A percentile compares a stretch with the other conserved stretches of the same genome.
These are phyloP conservation scores for Poronia punctata DNA, from an alignment of 495 filamentous ascomycete species.

Conservation along the genomic window DNA sequence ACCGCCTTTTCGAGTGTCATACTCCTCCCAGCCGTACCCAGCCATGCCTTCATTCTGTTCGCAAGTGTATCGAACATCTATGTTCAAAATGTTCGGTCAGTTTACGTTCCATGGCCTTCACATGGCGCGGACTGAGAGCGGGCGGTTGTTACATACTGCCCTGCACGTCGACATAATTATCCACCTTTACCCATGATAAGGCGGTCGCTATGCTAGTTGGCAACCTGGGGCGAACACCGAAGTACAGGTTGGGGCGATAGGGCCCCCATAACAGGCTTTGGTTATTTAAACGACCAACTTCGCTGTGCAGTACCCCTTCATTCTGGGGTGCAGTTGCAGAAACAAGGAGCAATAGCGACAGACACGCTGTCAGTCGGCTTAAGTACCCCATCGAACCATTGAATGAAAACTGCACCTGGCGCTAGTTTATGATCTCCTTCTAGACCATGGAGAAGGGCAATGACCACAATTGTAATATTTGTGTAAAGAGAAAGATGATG, in stretches of 20 bases:
- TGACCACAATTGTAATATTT: conserved; percentile 1
- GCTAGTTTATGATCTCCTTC: not conserved
- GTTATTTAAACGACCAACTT: conserved; percentile 60
- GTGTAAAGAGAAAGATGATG: conserved; percentile 2
- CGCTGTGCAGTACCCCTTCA: conserved; percentile 39
- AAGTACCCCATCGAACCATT: conserved; percentile 20
- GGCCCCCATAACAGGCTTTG: conserved; percentile 92
- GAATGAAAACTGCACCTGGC: conserved; percentile 3
- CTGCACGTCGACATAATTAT: conserved; percentile 71
- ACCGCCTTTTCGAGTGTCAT: conserved; percentile 81
- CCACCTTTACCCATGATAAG: conserved; percentile 84
- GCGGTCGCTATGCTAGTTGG: conserved; percentile 78
- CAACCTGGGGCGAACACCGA: conserved; percentile 82
- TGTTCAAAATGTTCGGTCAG: conserved; percentile 10
- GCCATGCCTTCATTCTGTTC: conserved; percentile 93
- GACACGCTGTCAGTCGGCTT: conserved; percentile 26
- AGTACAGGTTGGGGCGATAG: conserved; percentile 92
- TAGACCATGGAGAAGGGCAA: not conserved
- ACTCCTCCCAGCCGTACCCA: conserved; percentile 96
- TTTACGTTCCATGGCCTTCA: not conserved
- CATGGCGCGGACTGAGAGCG: not conserved
- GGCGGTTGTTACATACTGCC: conserved; percentile 53
- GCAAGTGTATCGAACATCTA: conserved; percentile 89
- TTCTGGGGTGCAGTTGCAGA: conserved; percentile 11
- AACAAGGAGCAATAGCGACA: conserved; percentile 17